phyloP scores from a whole-genome alignment of 768 basidiomycete species.

The Lentinula sp. region DNA sequence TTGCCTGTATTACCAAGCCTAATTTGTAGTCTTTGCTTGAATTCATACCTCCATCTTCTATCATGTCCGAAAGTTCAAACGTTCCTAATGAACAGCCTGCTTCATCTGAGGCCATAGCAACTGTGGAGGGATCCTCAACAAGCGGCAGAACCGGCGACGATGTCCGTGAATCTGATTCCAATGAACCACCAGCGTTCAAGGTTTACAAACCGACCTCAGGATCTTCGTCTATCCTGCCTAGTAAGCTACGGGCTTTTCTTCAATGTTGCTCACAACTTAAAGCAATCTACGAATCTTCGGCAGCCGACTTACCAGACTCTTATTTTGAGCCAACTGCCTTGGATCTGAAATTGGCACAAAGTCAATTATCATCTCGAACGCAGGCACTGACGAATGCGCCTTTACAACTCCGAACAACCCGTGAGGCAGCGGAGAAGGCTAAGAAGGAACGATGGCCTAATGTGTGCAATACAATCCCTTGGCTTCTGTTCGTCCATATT shows the following conservation, averaged over 20 bases:
- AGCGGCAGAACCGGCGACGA: not conserved
- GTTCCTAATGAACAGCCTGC: conserved; percentile 4
- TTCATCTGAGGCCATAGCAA: conserved; percentile 5
- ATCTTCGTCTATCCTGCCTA: conserved; percentile 12
- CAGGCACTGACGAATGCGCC: conserved; percentile 65
- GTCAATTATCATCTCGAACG: conserved; percentile 52
- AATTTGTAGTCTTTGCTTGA: no score
- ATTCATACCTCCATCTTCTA: not conserved
- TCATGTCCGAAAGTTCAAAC: conserved; percentile 9
- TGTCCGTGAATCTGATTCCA: not conserved
- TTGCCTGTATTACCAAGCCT: conserved; percentile 9
- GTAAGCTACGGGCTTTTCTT: conserved; percentile 10
- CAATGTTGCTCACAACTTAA: not conserved
- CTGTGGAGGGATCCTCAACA: not conserved
- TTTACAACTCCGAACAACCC: conserved; percentile 53
- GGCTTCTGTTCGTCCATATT: not conserved
- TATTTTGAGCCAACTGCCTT: conserved; percentile 68
- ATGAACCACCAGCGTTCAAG: conserved; percentile 27
- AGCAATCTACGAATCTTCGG: not conserved
- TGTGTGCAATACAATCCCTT: conserved; percentile 30
- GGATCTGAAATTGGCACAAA: conserved; percentile 67
- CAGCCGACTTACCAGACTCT: conserved; percentile 58
- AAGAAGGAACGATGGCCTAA: conserved; percentile 69
- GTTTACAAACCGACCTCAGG: conserved; percentile 39
- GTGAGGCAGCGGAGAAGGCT: conserved; percentile 55